These are phyloP conservation scores for Lentinus brumalis DNA, from an alignment of 768 basidiomycete genomes.

Conservation along the genomic window DNA sequence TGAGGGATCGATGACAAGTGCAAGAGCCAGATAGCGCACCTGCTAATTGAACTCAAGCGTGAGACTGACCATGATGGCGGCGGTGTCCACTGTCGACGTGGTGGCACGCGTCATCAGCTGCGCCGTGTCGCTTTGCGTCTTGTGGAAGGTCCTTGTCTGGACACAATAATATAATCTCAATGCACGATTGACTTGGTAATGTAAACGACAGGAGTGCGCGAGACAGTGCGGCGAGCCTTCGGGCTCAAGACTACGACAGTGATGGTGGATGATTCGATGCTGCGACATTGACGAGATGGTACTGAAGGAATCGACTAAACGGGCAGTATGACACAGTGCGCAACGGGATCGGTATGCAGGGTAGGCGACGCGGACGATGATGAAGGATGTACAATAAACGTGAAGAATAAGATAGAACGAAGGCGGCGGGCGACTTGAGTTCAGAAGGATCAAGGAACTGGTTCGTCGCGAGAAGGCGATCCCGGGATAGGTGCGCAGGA, in stretches of 20 bases:
- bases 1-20: not conserved
- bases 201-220: constrained; percentile 27
- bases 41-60: not conserved
- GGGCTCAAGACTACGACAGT: constrained; percentile 41
- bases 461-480: constrained; percentile 45
- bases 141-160: not conserved
- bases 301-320: constrained; percentile 23
- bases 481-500: constrained; percentile 21
- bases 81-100: not conserved
- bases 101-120: not conserved
- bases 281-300: constrained; percentile 45
- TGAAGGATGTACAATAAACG: constrained; percentile 56
- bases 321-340: constrained; percentile 29
- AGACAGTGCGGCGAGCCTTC: constrained; percentile 27
- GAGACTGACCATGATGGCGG: not conserved
- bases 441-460: constrained; percentile 44
- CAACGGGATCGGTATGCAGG: constrained; percentile 24
- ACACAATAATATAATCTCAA: constrained; percentile 19
- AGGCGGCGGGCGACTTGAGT: constrained; percentile 41
- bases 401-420: constrained; percentile 86
- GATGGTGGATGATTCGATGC: constrained; percentile 39
- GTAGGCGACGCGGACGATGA: constrained; percentile 15
- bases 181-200: constrained; percentile 25
- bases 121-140: not conserved
- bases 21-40: not conserved